Evolutionary conservation across 257 asterid genomes (phyloP), one percentile per base, ranked within the genome.

Genomic region (Capsicum chinense): DNA sequence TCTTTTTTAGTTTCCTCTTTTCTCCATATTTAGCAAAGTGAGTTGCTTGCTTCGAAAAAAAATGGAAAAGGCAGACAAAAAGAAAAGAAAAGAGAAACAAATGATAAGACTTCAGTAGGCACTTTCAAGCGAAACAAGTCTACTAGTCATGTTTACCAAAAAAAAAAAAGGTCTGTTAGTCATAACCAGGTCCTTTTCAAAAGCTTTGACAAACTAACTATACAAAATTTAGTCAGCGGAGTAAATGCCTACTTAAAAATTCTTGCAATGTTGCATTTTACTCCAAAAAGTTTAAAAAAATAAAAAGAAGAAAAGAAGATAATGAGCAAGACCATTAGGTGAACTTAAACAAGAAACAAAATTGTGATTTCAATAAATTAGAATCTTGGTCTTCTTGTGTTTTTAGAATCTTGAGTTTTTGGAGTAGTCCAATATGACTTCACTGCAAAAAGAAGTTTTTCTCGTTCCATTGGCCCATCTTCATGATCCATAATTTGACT

Each of bases 381-480:
- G 87, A n/a, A 50, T 84, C 42, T 37, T 80, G 21, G 44, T 60
- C 47, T 54, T 5, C 44, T 26, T 12, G 47, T 50, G 81, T 58
- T 78, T 0, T 78, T 66, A 12, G 73, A 66, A 66, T 66, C 73
- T 33, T 66, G 74, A 26, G 88, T 42, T 73, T 93, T 80, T 56
- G 97, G 98, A 84, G 92, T 92, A 8, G 98, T 92, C 97, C 95
- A 93, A 66, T 94, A 94, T 71, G 64, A 48, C 82, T 94, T 94
- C 2, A 89, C 94, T 21, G 95, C 98, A 86, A 94, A 92, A 10
- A 94, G 70, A 74, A 94, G 95, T 84, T 93, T 94, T 83, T 93
- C 95, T 83, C 97, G 89, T 86, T 88, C 84, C 57, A 94, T 79
- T 5, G 98, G 97, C 7, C 98, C 98, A 83, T 92, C 97, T 85